phyloP scores from a whole-genome alignment of 73 alveolate genomes.

The Tetrahymena thermophila region DNA sequence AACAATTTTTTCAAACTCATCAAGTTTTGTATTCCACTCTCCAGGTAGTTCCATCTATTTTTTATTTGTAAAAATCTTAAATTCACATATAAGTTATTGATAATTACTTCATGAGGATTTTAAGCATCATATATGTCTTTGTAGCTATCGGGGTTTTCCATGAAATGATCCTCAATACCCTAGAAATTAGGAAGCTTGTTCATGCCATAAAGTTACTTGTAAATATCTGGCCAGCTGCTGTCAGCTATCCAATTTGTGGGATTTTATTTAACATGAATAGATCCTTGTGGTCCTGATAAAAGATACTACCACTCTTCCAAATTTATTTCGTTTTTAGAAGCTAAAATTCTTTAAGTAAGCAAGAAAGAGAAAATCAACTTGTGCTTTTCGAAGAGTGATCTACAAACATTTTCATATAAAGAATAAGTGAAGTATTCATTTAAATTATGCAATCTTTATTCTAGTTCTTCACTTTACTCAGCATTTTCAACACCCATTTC shows the following conservation, averaged over 20 bases:
- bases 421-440: slow-evolving; percentile 93
- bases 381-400: slow-evolving; percentile 97
- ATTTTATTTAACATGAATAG: slow-evolving; percentile 76
- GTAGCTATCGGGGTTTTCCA: slow-evolving; percentile 74
- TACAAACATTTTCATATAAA: slow-evolving; percentile 97
- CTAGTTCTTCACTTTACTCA: slow-evolving; percentile 87
- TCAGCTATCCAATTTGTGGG: slow-evolving; percentile 98
- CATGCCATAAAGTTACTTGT: slow-evolving; percentile 84
- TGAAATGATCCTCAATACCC: slow-evolving; percentile 86
- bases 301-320: slow-evolving; percentile 74
- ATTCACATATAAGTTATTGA: background rate
- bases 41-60: slow-evolving; percentile 62
- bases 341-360: slow-evolving; percentile 82
- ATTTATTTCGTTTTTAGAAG: slow-evolving; percentile 60
- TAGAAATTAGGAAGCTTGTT: slow-evolving; percentile 70
- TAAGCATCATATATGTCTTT: slow-evolving; percentile 84
- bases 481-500: slow-evolving; percentile 97
- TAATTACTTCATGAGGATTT: slow-evolving; percentile 84
- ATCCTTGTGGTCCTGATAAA: slow-evolving; percentile 97
- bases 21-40: slow-evolving; percentile 89
- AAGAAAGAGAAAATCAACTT: slow-evolving; percentile 96
- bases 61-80: background rate
- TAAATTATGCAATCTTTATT: slow-evolving; percentile 82
- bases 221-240: slow-evolving; percentile 94
- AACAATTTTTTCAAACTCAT: slow-evolving; percentile 80